Conservation (phyloP, 2,329 filamentous ascomycete species). For the Scorias spongiosa region DNA sequence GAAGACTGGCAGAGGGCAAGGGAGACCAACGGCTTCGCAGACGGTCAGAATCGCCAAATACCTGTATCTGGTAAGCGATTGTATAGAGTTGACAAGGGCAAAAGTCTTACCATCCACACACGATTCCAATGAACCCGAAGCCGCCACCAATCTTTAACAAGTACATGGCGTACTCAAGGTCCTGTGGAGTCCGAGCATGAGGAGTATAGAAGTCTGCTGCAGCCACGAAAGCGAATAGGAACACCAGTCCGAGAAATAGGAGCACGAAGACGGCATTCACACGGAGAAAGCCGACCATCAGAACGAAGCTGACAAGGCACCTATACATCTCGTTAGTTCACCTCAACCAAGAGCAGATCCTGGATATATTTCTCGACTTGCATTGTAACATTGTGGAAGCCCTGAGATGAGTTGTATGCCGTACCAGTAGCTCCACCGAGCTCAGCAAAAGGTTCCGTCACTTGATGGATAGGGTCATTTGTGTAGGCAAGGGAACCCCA, state of each 20-base stretch:
- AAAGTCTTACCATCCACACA: slow-evolving; percentile 11
- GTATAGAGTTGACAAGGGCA: not conserved
- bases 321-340: slow-evolving; percentile 2
- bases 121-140: slow-evolving; percentile 12
- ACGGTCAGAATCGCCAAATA: slow-evolving; percentile 11
- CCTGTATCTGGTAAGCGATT: not conserved
- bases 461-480: slow-evolving; percentile 11
- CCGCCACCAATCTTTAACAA: slow-evolving; percentile 14
- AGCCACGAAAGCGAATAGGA: slow-evolving; percentile 15
- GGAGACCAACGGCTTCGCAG: slow-evolving; percentile 11
- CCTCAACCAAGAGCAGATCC: not conserved
- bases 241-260: slow-evolving; percentile 13
- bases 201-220: slow-evolving; percentile 13
- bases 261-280: slow-evolving; percentile 13
- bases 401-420: slow-evolving; percentile 12
- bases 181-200: slow-evolving; percentile 6
- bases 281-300: slow-evolving; percentile 12
- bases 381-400: slow-evolving; percentile 15
- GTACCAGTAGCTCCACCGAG: slow-evolving; percentile 6
- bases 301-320: slow-evolving; percentile 13
- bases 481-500: slow-evolving; percentile 14
- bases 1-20: slow-evolving; percentile 11
- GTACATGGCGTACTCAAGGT: slow-evolving; percentile 7
- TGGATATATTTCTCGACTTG: not conserved
- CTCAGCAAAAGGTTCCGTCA: slow-evolving; percentile 5